Conservation (phyloP, 306 rosid species). For the Cucurbita pepo region DNA sequence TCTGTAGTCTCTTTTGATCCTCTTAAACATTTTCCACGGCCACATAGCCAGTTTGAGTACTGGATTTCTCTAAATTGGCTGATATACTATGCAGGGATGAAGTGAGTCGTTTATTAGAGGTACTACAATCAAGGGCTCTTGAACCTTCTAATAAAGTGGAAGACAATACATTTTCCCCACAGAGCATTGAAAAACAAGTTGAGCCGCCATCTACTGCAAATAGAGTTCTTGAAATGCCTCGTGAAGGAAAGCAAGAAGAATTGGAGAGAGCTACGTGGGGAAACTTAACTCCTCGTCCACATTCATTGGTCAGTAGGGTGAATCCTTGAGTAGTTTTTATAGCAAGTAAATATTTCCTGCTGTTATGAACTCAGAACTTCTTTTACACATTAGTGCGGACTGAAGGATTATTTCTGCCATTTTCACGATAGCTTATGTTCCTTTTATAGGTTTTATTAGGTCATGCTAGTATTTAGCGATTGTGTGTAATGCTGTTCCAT, state of each 20-base stretch:
- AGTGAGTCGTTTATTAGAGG: slow-evolving; percentile 38
- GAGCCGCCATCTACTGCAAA: slow-evolving; percentile 16
- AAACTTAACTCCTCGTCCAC: slow-evolving; percentile 35
- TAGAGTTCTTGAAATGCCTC: slow-evolving; percentile 11
- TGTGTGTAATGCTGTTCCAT: not conserved
- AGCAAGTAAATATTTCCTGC: not conserved
- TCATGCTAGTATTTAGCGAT: not conserved
- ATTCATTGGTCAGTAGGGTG: slow-evolving; percentile 32
- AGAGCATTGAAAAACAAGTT: slow-evolving; percentile 18
- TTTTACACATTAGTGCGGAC: not conserved
- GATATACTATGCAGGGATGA: slow-evolving; percentile 44
- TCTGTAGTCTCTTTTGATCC: not conserved
- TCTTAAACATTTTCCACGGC: not conserved
- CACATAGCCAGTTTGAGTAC: not conserved
- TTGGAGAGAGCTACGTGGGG: slow-evolving; percentile 23
- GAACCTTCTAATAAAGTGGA: slow-evolving; percentile 25
- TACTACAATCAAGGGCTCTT: slow-evolving; percentile 51
- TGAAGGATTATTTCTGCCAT: not conserved
- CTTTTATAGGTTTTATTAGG: not conserved
- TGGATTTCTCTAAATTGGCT: not conserved
- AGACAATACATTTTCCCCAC: slow-evolving; percentile 16
- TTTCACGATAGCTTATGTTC: not conserved
- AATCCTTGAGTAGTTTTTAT: not conserved
- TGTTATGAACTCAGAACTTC: not conserved
- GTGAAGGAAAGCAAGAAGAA: slow-evolving; percentile 30